Conservation (phyloP, 108 stramenopile species). For the Asterionellopsis glacialis region DNA sequence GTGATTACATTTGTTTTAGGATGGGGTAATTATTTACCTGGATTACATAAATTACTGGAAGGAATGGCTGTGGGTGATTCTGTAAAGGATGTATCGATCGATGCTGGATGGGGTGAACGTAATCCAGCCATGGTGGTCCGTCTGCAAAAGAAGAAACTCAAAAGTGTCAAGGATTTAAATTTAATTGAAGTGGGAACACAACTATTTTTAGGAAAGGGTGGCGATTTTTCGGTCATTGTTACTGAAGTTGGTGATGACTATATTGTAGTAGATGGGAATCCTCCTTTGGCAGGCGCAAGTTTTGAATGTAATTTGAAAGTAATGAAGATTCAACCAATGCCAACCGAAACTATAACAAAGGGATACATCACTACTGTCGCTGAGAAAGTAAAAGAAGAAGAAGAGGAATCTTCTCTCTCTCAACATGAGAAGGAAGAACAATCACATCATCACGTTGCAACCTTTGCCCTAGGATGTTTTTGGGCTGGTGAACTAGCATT, state of each 20-base stretch:
- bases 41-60: conserved; percentile 47
- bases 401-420: too few species aligned
- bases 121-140: conserved; percentile 40
- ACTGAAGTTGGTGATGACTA: conserved; percentile 23
- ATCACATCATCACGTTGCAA: conserved; percentile 43
- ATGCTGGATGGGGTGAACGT: conserved; percentile 62
- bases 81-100: conserved; percentile 37
- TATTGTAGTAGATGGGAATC: conserved; percentile 76
- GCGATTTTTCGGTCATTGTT: conserved; percentile 42
- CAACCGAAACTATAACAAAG: neutral
- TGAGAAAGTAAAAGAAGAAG: too few species aligned
- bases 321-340: conserved; percentile 33
- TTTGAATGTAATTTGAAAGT: conserved; percentile 51
- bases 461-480: conserved; percentile 82
- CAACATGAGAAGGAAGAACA: conserved; percentile 8
- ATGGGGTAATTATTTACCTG: conserved; percentile 71
- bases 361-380: neutral
- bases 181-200: conserved; percentile 32
- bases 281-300: conserved; percentile 57
- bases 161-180: conserved; percentile 6
- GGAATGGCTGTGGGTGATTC: conserved; percentile 42
- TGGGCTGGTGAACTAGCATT: conserved; percentile 87
- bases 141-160: conserved; percentile 31
- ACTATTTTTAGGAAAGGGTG: conserved; percentile 29
- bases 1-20: conserved; percentile 42